Conservation (phyloP, 2,329 filamentous ascomycete genomes). For the Atkinsonella hypoxylon region DNA sequence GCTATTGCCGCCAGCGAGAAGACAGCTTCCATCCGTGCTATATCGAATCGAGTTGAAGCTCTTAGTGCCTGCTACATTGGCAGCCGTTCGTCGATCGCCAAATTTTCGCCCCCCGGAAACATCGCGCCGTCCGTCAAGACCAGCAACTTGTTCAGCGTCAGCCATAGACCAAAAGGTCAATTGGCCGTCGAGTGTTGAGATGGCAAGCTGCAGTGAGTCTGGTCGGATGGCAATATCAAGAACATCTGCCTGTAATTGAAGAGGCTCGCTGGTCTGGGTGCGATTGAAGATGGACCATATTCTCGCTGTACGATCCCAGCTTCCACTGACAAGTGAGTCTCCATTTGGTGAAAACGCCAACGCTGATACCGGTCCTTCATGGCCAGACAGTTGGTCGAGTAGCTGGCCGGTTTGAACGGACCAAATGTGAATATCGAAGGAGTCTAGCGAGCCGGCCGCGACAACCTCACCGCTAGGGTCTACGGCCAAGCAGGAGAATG, state of each 20-base stretch:
- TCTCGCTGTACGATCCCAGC: constrained; percentile 91
- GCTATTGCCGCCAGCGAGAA: constrained; percentile 88
- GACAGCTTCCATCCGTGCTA: constrained; percentile 81
- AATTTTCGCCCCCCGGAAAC: constrained; percentile 85
- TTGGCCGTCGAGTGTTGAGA: constrained; percentile 88
- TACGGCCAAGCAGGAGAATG: constrained; percentile 90
- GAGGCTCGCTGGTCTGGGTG: constrained; percentile 86
- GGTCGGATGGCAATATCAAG: constrained; percentile 77
- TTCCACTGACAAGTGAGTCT: constrained; percentile 73
- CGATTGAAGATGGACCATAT: constrained; percentile 93
- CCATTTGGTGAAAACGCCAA: constrained; percentile 84
- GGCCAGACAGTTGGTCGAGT: constrained; percentile 78
- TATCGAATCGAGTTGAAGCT: constrained; percentile 81
- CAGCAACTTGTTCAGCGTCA: constrained; percentile 75
- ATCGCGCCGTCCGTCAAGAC: constrained; percentile 81
- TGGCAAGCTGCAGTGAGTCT: constrained; percentile 80
- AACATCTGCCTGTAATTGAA: constrained; percentile 86
- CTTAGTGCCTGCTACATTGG: constrained; percentile 83
- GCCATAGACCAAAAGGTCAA: constrained; percentile 89
- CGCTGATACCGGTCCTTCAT: constrained; percentile 86
- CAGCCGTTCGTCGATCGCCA: constrained; percentile 78
- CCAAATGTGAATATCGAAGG: constrained; percentile 97
- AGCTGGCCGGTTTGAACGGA: constrained; percentile 95
- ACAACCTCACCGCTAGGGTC: constrained; percentile 95
- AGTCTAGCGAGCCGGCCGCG: constrained; percentile 87